phyloP scores from a whole-genome alignment of 495 filamentous ascomycete species.

The Hypoxylon perforatum region DNA sequence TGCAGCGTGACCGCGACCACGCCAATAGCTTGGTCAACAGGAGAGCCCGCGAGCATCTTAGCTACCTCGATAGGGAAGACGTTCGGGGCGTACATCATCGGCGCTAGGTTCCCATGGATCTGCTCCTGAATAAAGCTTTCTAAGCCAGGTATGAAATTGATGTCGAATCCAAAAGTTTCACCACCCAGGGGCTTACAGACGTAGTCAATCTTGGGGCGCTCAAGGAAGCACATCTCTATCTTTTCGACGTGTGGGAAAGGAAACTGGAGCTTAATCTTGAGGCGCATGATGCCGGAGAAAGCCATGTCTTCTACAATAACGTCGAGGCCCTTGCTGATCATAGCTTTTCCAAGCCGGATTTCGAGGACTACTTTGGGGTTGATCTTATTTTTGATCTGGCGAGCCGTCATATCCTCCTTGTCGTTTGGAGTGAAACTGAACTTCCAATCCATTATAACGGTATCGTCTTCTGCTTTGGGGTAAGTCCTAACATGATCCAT shows the following conservation, averaged over 20 bases:
- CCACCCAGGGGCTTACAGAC: constrained; percentile 97
- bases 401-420: constrained; percentile 85
- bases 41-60: constrained; percentile 96
- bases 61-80: constrained; percentile 98
- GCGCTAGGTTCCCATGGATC: constrained; percentile 89
- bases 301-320: constrained; percentile 98
- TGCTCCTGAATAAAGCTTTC: constrained; percentile 94
- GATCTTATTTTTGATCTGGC: constrained; percentile 91
- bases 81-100: constrained; percentile 98
- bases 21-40: constrained; percentile 95
- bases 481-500: constrained; percentile 99
- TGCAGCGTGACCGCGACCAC: constrained; percentile 92
- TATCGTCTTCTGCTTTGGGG: constrained; percentile 93
- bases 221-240: constrained; percentile 89
- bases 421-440: constrained; percentile 99
- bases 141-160: constrained; percentile 97
- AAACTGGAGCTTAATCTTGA: constrained; percentile 97
- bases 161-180: constrained; percentile 95
- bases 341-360: constrained; percentile 90
- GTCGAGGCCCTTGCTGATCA: constrained; percentile 95
- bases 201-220: constrained; percentile 82
- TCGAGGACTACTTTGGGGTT: constrained; percentile 97
- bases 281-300: constrained; percentile 90
- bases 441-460: constrained; percentile 99
- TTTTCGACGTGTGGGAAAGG: constrained; percentile 95